Conservation (phyloP, 116 monocot species). For the Iris pallida region DNA sequence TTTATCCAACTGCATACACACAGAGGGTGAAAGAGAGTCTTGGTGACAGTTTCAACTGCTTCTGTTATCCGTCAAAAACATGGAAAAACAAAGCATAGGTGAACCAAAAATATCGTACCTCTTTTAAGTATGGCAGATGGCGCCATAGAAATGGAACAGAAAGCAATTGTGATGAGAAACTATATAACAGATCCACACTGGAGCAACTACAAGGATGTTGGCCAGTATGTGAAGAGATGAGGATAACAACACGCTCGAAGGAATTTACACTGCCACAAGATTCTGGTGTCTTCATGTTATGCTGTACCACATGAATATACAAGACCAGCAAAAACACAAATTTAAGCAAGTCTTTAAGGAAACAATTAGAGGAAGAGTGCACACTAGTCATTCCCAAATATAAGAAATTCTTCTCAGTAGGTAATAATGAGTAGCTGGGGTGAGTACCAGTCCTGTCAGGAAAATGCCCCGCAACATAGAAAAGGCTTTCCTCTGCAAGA, state of each 20-base stretch:
- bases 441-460: conserved; percentile 56
- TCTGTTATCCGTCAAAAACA: too few relatives aligned
- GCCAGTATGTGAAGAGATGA: conserved; percentile 52
- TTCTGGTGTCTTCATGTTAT: conserved; percentile 30
- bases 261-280: conserved; percentile 32
- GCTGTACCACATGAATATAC: conserved; percentile 33
- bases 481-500: conserved; percentile 51
- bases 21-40: too few relatives aligned
- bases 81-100: not conserved
- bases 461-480: conserved; percentile 62
- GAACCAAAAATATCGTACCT: conserved; percentile 34
- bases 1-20: too few relatives aligned
- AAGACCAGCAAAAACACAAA: too few relatives aligned
- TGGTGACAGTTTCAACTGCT: too few relatives aligned
- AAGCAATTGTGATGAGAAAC: conserved; percentile 75
- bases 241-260: conserved; percentile 67
- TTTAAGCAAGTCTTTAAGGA: too few relatives aligned
- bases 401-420: too few relatives aligned
- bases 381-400: too few relatives aligned
- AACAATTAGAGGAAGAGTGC: too few relatives aligned
- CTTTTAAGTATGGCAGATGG: conserved; percentile 56
- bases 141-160: conserved; percentile 95
- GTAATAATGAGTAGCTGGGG: conserved; percentile 2
- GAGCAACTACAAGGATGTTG: conserved; percentile 35
- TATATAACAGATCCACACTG: conserved; percentile 42